Percentiles rank a stretch among this genome's conserved stretches.
Evolutionary conservation across 371 early-diverging fungal genomes (phyloP).

Genomic region (Funneliformis caledonium): DNA sequence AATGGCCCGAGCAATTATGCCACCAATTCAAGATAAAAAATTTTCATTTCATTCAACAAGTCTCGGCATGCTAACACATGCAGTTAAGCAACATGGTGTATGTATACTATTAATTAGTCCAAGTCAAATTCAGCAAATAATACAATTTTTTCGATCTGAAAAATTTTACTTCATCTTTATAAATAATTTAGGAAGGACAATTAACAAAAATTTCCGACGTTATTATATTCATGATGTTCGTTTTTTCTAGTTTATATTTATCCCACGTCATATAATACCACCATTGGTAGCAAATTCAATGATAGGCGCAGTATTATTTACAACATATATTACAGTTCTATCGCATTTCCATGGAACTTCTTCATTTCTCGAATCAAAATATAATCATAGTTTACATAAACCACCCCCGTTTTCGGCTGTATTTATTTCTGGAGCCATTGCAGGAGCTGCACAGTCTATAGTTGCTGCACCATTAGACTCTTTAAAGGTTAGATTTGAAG

Average conservation of each 20-base stretch:
- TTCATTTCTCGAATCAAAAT: not conserved
- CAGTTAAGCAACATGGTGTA: slow-evolving; percentile 67
- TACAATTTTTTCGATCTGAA: not conserved
- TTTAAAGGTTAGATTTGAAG: slow-evolving; percentile 75
- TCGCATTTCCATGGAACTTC: slow-evolving; percentile 64
- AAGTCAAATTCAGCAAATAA: not conserved
- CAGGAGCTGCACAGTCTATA: slow-evolving; percentile 76
- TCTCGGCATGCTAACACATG: slow-evolving; percentile 73
- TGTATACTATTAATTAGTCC: slow-evolving; percentile 1
- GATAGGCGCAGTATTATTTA: slow-evolving; percentile 67
- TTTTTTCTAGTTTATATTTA: slow-evolving; percentile 58
- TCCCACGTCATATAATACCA: slow-evolving; percentile 75
- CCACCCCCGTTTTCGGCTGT: slow-evolving; percentile 65
- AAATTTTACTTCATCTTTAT: not conserved
- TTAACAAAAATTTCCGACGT: not conserved
- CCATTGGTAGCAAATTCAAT: slow-evolving; percentile 76
- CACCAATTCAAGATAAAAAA: slow-evolving; percentile 51
- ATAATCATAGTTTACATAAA: slow-evolving; percentile 46
- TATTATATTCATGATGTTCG: not conserved
- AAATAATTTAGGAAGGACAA: not conserved
- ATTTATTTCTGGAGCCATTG: slow-evolving; percentile 69
- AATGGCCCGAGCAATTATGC: slow-evolving; percentile 75
- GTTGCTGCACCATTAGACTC: slow-evolving; percentile 80
- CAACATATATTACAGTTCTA: slow-evolving; percentile 61
- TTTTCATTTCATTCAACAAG: slow-evolving; percentile 43